Evolutionary conservation across 148 eudicot species (phyloP).

Genomic region (Chenopodium berlandieri): DNA sequence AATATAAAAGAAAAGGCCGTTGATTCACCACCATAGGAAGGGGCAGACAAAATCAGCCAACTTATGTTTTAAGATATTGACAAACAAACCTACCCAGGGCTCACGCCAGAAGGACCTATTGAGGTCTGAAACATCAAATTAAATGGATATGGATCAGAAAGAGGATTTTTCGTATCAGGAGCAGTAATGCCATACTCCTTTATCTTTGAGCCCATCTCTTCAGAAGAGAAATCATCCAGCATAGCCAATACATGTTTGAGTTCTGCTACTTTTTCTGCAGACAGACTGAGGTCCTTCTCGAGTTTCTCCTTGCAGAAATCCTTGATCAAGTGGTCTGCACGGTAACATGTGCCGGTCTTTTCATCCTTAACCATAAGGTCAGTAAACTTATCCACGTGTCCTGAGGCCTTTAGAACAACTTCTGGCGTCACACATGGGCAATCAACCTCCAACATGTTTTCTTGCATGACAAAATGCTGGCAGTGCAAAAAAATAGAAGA

Average conservation of each 20-base stretch:
- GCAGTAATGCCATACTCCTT: constrained; percentile 81
- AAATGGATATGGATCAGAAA: constrained; percentile 88
- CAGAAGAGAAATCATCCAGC: constrained; percentile 75
- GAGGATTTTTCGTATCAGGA: constrained; percentile 90
- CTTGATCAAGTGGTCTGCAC: constrained; percentile 93
- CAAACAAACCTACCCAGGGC: constrained; percentile 56
- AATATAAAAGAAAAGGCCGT: too few relatives aligned
- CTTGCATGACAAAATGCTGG: constrained; percentile 93
- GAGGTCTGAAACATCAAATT: constrained; percentile 97
- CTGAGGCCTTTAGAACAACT: constrained; percentile 86
- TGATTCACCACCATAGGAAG: neutral
- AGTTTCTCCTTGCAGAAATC: constrained; percentile 93
- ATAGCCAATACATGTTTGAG: constrained; percentile 75
- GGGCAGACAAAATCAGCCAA: neutral
- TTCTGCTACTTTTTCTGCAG: constrained; percentile 66
- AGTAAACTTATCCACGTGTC: constrained; percentile 95
- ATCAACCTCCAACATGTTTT: constrained; percentile 97
- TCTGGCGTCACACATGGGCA: constrained; percentile 99
- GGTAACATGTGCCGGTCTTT: constrained; percentile 80
- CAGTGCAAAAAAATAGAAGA: constrained; percentile 1
- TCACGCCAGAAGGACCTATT: constrained; percentile 82
- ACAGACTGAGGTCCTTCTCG: constrained; percentile 62
- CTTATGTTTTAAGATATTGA: neutral
- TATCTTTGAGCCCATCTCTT: constrained; percentile 85
- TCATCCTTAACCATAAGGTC: constrained; percentile 97